A percentile compares a stretch with the other conserved stretches of the same genome.
These are phyloP conservation scores for Oryza australiensis DNA, from an alignment of 176 grass and related monocot species.

Conservation along the genomic window DNA sequence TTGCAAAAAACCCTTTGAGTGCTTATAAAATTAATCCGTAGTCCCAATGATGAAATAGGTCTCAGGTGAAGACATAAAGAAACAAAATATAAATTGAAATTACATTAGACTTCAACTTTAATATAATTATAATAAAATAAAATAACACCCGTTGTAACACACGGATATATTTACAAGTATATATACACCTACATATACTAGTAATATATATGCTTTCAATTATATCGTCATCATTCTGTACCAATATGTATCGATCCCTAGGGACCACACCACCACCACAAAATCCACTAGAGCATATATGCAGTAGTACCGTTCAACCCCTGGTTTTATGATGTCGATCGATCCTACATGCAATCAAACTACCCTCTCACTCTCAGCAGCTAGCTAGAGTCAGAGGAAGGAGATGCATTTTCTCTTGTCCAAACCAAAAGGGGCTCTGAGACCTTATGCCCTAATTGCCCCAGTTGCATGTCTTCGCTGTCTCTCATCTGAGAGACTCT, in stretches of 20 bases:
- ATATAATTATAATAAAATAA: too few species aligned
- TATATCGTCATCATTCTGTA: constrained; percentile 1
- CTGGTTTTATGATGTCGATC: background rate
- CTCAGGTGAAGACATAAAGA: too few species aligned
- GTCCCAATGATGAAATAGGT: too few species aligned
- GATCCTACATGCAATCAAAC: constrained; percentile 27
- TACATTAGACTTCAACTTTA: too few species aligned
- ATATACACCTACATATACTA: too few species aligned
- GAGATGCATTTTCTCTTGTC: background rate
- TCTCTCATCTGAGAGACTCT: constrained; percentile 12
- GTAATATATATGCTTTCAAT: too few species aligned
- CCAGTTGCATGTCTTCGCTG: background rate
- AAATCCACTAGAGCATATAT: constrained; percentile 9
- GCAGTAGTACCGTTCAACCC: background rate
- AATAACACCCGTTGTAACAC: too few species aligned
- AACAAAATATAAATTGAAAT: too few species aligned
- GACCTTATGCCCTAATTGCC: background rate
- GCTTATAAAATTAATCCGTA: too few species aligned
- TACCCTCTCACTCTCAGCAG: background rate
- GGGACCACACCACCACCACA: background rate
- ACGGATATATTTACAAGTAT: too few species aligned
- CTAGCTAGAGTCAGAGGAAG: background rate
- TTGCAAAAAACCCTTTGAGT: too few species aligned
- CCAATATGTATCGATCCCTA: background rate
- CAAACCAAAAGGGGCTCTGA: background rate